Conservation (phyloP, 768 basidiomycete genomes). For the Leccinum sublutescens region DNA sequence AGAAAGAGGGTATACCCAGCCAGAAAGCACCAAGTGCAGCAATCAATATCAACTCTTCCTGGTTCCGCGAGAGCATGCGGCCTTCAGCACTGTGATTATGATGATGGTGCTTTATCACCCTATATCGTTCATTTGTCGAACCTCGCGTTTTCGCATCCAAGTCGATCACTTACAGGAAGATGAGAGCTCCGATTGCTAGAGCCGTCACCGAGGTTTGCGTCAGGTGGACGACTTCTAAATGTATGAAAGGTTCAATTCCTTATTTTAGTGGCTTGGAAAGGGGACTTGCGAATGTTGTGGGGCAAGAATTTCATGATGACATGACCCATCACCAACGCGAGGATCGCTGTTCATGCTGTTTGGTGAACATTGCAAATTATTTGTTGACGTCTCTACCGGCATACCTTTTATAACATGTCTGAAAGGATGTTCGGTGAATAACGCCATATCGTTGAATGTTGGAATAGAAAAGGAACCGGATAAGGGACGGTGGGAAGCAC, state of each 20-base stretch:
- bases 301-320: constrained; percentile 49
- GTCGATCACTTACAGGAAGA: constrained; percentile 54
- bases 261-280: constrained; percentile 2
- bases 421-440: constrained; percentile 34
- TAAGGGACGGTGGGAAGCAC: constrained; percentile 29
- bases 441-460: constrained; percentile 25
- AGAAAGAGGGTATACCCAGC: constrained; percentile 53
- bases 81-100: constrained; percentile 39
- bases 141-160: neutral
- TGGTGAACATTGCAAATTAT: constrained; percentile 11
- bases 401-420: constrained; percentile 34
- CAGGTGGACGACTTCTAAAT: constrained; percentile 57
- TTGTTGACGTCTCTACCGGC: constrained; percentile 2
- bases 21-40: constrained; percentile 71
- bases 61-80: constrained; percentile 60
- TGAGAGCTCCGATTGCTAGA: constrained; percentile 61
- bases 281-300: constrained; percentile 32
- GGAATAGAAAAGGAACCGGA: constrained; percentile 14
- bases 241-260: constrained; percentile 13
- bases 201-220: constrained; percentile 75
- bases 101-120: constrained; percentile 71
- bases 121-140: constrained; percentile 26
- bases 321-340: constrained; percentile 50
- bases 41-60: constrained; percentile 74
- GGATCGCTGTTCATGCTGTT: constrained; percentile 37